Conservation (phyloP, 148 eudicot genomes). For the Persicaria tinctoria region DNA sequence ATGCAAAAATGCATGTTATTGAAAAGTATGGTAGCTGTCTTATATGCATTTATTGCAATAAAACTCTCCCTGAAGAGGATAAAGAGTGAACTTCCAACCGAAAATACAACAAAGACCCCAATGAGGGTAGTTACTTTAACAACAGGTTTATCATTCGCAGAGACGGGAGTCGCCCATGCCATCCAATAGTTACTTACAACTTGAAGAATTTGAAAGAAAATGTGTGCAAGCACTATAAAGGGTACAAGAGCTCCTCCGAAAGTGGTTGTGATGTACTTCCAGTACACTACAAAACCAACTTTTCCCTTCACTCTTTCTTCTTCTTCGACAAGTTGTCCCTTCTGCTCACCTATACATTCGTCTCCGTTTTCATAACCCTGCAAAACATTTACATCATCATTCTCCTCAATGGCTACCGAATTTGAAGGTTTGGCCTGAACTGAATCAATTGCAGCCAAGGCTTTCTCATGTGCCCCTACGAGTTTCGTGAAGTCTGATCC, state of each 20-base stretch:
- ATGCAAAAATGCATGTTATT: slow-evolving; percentile 53
- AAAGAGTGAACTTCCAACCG: slow-evolving; percentile 54
- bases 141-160: slow-evolving; percentile 28
- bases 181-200: slow-evolving; percentile 70
- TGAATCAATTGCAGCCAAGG: slow-evolving; percentile 41
- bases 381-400: not conserved
- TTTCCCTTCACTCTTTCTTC: slow-evolving; percentile 70
- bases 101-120: slow-evolving; percentile 44
- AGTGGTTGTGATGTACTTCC: slow-evolving; percentile 65
- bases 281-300: slow-evolving; percentile 51
- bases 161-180: slow-evolving; percentile 71
- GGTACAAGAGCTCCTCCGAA: slow-evolving; percentile 61
- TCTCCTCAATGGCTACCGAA: slow-evolving; percentile 4
- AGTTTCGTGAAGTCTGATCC: slow-evolving; percentile 63
- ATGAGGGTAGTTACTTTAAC: slow-evolving; percentile 39
- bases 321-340: slow-evolving; percentile 58
- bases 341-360: slow-evolving; percentile 15
- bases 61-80: slow-evolving; percentile 40
- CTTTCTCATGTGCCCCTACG: slow-evolving; percentile 61
- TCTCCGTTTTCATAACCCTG: slow-evolving; percentile 16
- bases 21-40: slow-evolving; percentile 55
- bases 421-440: slow-evolving; percentile 10
- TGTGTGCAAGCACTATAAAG: slow-evolving; percentile 38
- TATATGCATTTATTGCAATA: slow-evolving; percentile 35
- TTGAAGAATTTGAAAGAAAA: slow-evolving; percentile 48